phyloP scores from a whole-genome alignment of 352 stramenopile genomes.

The Phytophthora vignae region DNA sequence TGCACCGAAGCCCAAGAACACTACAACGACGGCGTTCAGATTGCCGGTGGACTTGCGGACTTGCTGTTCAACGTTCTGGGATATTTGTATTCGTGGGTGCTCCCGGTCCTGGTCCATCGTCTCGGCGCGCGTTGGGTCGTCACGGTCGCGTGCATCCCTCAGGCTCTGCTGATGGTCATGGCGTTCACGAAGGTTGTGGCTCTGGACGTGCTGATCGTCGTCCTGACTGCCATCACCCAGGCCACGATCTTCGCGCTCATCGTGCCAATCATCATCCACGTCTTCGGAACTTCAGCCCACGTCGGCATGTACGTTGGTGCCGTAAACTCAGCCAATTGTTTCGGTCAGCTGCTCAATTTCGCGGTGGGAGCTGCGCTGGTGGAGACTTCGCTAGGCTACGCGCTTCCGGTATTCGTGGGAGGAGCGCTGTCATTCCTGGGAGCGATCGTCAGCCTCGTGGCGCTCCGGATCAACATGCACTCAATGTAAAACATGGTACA shows the following conservation, averaged over 20 bases:
- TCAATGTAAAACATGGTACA: constrained; percentile 56
- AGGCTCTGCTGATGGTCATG: constrained; percentile 63
- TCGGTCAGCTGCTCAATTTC: constrained; percentile 82
- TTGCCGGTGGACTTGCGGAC: constrained; percentile 57
- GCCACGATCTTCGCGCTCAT: constrained; percentile 72
- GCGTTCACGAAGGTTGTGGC: constrained; percentile 51
- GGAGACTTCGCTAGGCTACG: constrained; percentile 68
- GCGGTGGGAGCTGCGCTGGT: constrained; percentile 62
- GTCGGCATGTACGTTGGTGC: constrained; percentile 80
- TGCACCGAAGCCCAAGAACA: constrained; percentile 44
- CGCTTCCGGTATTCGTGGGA: constrained; percentile 71
- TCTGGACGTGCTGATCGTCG: constrained; percentile 59
- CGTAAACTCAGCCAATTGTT: constrained; percentile 79
- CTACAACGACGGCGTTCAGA: constrained; percentile 66
- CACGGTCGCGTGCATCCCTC: constrained; percentile 51
- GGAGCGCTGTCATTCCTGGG: constrained; percentile 69
- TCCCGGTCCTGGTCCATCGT: constrained; percentile 55
- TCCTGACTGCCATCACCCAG: constrained; percentile 58
- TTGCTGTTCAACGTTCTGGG: constrained; percentile 63
- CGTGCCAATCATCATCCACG: constrained; percentile 73
- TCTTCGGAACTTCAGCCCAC: constrained; percentile 58
- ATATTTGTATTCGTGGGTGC: constrained; percentile 58
- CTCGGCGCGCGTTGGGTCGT: constrained; percentile 55
- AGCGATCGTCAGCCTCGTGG: constrained; percentile 64
- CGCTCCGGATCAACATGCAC: constrained; percentile 80